phyloP scores from a whole-genome alignment of 495 filamentous ascomycete species.

The Penicillium coprophilum region DNA sequence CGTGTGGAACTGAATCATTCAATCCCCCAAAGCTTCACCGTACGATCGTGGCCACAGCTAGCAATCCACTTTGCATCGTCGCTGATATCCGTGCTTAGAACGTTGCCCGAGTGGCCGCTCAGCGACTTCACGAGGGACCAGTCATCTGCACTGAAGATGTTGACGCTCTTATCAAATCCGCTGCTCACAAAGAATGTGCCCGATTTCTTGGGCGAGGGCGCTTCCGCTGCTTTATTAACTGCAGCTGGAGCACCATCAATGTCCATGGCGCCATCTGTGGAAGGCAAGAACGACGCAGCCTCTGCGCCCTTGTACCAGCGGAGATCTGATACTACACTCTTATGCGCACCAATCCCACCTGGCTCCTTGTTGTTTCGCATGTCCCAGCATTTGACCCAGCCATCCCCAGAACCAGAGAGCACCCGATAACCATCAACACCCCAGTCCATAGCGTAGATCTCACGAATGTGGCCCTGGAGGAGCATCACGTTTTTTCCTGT shows the following conservation, averaged over 20 bases:
- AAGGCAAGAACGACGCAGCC: slow-evolving; percentile 58
- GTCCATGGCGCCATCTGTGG: slow-evolving; percentile 53
- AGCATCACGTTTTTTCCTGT: slow-evolving; percentile 96
- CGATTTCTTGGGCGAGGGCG: slow-evolving; percentile 57
- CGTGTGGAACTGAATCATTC: slow-evolving; percentile 54
- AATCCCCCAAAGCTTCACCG: slow-evolving; percentile 93
- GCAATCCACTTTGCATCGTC: slow-evolving; percentile 87
- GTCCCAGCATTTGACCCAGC: slow-evolving; percentile 98
- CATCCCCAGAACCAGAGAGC: slow-evolving; percentile 86
- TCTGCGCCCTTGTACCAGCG: slow-evolving; percentile 89
- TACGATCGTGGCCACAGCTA: slow-evolving; percentile 88
- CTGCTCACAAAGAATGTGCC: slow-evolving; percentile 88
- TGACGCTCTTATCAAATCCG: slow-evolving; percentile 94
- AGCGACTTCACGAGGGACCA: slow-evolving; percentile 88
- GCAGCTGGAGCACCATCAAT: slow-evolving; percentile 48
- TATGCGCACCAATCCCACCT: slow-evolving; percentile 87
- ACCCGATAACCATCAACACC: slow-evolving; percentile 85
- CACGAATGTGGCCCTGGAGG: slow-evolving; percentile 87
- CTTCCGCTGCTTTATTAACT: slow-evolving; percentile 15
- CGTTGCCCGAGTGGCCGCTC: slow-evolving; percentile 87
- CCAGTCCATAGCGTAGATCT: slow-evolving; percentile 93
- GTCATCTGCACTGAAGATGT: slow-evolving; percentile 93
- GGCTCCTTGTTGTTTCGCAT: slow-evolving; percentile 79
- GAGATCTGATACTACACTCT: slow-evolving; percentile 86
- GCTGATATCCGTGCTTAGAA: slow-evolving; percentile 84